phyloP scores from a whole-genome alignment of 805 yeast species.

The Ogataea saltuana region DNA sequence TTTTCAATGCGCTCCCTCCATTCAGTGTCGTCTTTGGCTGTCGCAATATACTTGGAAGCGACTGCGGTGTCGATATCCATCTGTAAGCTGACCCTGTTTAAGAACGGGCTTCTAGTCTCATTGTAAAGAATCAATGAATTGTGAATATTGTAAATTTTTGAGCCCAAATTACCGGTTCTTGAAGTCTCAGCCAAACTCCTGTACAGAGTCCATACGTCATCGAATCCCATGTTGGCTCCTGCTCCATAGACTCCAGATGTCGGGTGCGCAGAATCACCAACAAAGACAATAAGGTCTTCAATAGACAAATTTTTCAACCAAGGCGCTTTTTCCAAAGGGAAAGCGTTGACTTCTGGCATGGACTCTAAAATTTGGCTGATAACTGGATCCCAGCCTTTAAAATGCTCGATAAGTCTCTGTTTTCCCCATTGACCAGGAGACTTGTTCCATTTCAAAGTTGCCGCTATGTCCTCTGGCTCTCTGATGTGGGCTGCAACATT shows the following conservation, averaged over 20 bases:
- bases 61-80: slow-evolving; percentile 12
- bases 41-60: slow-evolving; percentile 8
- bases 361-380: slow-evolving; percentile 9
- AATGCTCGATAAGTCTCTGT: slow-evolving; percentile 8
- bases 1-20: slow-evolving; percentile 9
- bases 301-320: slow-evolving; percentile 8
- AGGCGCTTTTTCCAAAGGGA: slow-evolving; percentile 12
- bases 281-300: slow-evolving; percentile 9
- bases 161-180: neutral
- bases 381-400: slow-evolving; percentile 13
- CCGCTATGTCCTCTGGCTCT: slow-evolving; percentile 11
- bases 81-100: slow-evolving; percentile 11
- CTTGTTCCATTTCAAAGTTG: slow-evolving; percentile 10
- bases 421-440: slow-evolving; percentile 13
- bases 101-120: slow-evolving; percentile 12
- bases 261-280: slow-evolving; percentile 17
- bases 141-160: slow-evolving; percentile 1
- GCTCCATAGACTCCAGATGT: slow-evolving; percentile 17
- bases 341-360: slow-evolving; percentile 13
- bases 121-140: slow-evolving; percentile 7
- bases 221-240: slow-evolving; percentile 13
- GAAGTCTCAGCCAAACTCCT: slow-evolving; percentile 7
- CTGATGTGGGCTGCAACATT: slow-evolving; percentile 12
- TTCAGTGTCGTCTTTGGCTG: slow-evolving; percentile 11
- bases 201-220: slow-evolving; percentile 14